phyloP scores from a whole-genome alignment of 2,329 filamentous ascomycete genomes.

The Aureobasidium sp. region DNA sequence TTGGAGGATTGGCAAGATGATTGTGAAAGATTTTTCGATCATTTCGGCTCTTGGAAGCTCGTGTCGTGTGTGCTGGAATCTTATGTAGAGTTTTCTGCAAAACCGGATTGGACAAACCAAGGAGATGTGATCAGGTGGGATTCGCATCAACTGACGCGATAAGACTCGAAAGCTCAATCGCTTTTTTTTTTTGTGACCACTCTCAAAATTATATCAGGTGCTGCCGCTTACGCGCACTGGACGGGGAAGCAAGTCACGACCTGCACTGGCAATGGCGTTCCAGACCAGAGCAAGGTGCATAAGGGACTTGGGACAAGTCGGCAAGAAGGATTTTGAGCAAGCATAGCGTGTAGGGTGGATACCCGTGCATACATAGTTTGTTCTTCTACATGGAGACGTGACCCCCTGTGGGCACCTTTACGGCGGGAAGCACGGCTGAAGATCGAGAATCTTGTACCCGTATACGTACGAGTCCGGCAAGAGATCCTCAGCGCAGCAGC shows the following conservation, averaged over 20 bases:
- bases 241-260: background rate
- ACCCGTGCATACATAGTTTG: background rate
- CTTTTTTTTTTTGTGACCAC: background rate
- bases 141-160: background rate
- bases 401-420: background rate
- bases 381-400: background rate
- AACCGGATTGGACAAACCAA: background rate
- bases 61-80: background rate
- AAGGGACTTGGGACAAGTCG: background rate
- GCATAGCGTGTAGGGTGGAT: slow-evolving; percentile 4
- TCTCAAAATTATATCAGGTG: background rate
- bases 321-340: background rate
- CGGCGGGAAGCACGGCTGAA: background rate
- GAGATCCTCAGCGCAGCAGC: background rate
- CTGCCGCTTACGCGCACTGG: slow-evolving; percentile 5
- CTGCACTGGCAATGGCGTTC: background rate
- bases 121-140: background rate
- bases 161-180: background rate
- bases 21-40: background rate
- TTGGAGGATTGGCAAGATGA: background rate
- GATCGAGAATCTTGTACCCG: background rate
- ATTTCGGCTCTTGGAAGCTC: background rate
- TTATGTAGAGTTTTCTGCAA: no score
- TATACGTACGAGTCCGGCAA: background rate
- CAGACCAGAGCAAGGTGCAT: background rate